Evolutionary conservation across 768 basidiomycete genomes (phyloP).

Genomic region (Phaeotremella skinneri): DNA sequence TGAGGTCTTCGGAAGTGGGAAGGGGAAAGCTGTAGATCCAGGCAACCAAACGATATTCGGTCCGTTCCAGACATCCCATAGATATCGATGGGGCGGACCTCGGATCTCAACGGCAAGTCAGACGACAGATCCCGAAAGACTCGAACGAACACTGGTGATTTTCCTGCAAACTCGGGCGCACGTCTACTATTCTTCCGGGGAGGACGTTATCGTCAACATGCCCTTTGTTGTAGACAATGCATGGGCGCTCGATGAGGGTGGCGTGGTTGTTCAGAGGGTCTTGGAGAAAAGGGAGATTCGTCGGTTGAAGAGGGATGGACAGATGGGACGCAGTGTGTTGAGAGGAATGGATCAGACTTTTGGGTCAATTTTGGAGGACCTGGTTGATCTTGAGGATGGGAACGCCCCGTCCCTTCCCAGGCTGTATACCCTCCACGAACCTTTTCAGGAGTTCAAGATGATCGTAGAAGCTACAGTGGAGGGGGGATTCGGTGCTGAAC

Average conservation of each 20-base stretch:
- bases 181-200: slow-evolving; percentile 44
- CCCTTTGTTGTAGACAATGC: slow-evolving; percentile 44
- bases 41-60: slow-evolving; percentile 19
- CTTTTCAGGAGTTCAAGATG: slow-evolving; percentile 41
- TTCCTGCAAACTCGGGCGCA: slow-evolving; percentile 40
- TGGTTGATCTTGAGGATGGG: slow-evolving; percentile 38
- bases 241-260: slow-evolving; percentile 36
- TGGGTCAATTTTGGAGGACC: slow-evolving; percentile 37
- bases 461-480: slow-evolving; percentile 25
- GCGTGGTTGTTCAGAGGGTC: slow-evolving; percentile 43
- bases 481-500: slow-evolving; percentile 4
- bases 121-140: neutral
- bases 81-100: slow-evolving; percentile 22
- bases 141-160: slow-evolving; percentile 41
- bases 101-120: neutral
- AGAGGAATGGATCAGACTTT: slow-evolving; percentile 25
- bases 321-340: slow-evolving; percentile 13
- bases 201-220: slow-evolving; percentile 37
- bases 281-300: slow-evolving; percentile 36
- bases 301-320: slow-evolving; percentile 13
- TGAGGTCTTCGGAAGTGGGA: slow-evolving; percentile 1
- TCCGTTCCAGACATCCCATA: slow-evolving; percentile 29
- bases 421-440: slow-evolving; percentile 35
- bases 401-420: slow-evolving; percentile 24
- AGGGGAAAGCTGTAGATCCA: neutral